Evolutionary conservation across 768 basidiomycete species (phyloP), one percentile per base, ranked within the genome.

Genomic region (Tricholoma hemisulphureum): DNA sequence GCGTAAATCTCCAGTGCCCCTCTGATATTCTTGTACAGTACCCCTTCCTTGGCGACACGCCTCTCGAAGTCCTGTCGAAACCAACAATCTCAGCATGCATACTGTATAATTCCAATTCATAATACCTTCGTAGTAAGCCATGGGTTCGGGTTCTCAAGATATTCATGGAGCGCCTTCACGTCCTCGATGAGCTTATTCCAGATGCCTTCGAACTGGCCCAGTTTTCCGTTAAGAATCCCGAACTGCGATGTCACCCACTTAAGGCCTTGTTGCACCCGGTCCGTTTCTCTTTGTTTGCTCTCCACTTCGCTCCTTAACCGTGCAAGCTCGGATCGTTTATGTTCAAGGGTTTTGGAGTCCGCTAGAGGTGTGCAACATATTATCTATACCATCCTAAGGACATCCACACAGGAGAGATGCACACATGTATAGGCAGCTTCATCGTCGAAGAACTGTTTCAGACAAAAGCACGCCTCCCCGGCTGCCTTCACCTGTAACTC

Each of bases 141-240:
- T 13, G 23, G 43, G 24, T 26, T 26, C 23, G 43, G 52, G 6
- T 39, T 39, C 13, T 39, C 34, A 7, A 53, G 18, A 39, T 53
- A 39, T 18, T 53, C 35, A 39, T 53, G 35, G 6, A 53, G 52
- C n/a, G 52, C 28, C 9, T 39, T 37, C 7, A 53, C 39, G 28
- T 53, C 52, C 28, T 39, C 35, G 24, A 53, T 18, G 24, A 53
- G 39, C 52, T 39, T 53, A 24, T 35, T 32, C 52, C 52, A 53
- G 4, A 53, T 53, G 11, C 26, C 35, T 35, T 53, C 52, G 16
- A 53, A 53, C 24, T 53, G 35, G 16, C 52, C 52, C 14, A 53
- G 32, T 28, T 37, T 52, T 5, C 51, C 21, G 13, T 26, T 32
- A 7, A 53, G 32, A 39, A 20, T 23, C 13, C 11, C 20, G 35